These are phyloP conservation scores for Penicillium cosmopolitanum DNA, from an alignment of 495 filamentous ascomycete genomes.

Conservation along the genomic window DNA sequence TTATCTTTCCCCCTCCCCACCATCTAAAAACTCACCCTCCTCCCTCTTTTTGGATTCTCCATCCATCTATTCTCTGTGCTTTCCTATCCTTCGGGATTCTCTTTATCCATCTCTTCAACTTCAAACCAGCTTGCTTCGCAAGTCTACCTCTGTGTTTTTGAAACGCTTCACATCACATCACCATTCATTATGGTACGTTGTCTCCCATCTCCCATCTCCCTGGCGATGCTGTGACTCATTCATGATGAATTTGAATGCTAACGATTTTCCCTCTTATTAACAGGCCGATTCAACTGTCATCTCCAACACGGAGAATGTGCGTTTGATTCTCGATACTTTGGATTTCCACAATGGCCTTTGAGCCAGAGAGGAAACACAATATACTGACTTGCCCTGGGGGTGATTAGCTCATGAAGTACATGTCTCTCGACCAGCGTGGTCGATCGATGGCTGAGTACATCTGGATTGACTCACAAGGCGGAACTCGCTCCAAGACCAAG, in stretches of 20 bases:
- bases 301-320: slow-evolving; percentile 73
- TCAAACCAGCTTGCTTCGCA: slow-evolving; percentile 23
- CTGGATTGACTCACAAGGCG: slow-evolving; percentile 87
- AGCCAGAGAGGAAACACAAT: slow-evolving; percentile 38
- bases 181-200: slow-evolving; percentile 49
- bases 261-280: slow-evolving; percentile 12
- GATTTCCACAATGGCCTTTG: slow-evolving; percentile 40
- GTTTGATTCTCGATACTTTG: slow-evolving; percentile 43
- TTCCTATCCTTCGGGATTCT: slow-evolving; percentile 25
- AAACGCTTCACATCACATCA: slow-evolving; percentile 43
- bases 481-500: slow-evolving; percentile 87
- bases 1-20: slow-evolving; percentile 30
- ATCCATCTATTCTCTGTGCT: slow-evolving; percentile 26
- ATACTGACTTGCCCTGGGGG: slow-evolving; percentile 44
- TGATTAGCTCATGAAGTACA: slow-evolving; percentile 85
- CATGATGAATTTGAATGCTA: slow-evolving; percentile 7
- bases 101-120: slow-evolving; percentile 11
- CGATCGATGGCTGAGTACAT: slow-evolving; percentile 90
- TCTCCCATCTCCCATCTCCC: background rate
- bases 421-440: slow-evolving; percentile 87
- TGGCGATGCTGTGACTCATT: slow-evolving; percentile 14
- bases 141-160: slow-evolving; percentile 28
- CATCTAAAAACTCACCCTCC: slow-evolving; percentile 35
- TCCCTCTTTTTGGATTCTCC: slow-evolving; percentile 31
- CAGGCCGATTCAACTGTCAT: slow-evolving; percentile 59